phyloP scores from a whole-genome alignment of 805 yeast genomes.

The Ogataea trehaloabstinens region DNA sequence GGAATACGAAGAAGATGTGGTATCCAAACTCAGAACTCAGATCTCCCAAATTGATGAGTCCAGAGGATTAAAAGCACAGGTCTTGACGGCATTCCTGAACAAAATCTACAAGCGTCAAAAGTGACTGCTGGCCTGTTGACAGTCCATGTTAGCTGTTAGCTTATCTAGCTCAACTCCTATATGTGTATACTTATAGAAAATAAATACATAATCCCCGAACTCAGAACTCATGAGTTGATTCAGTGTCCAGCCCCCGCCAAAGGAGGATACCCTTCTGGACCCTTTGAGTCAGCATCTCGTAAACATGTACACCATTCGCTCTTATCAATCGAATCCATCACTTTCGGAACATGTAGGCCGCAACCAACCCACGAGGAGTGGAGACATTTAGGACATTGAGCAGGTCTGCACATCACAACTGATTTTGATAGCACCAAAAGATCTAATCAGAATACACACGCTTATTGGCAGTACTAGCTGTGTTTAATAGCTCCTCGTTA shows the following conservation, averaged over 20 bases:
- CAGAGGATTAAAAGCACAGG: conserved; percentile 89
- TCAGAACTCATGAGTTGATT: too few relatives aligned
- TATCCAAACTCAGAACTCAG: conserved; percentile 56
- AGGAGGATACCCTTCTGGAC: conserved; percentile 36
- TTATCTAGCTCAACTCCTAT: too few relatives aligned
- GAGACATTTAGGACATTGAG: conserved; percentile 32
- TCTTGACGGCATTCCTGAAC: conserved; percentile 77
- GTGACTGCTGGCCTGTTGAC: conserved; percentile 44
- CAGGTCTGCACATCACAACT: conserved; percentile 42
- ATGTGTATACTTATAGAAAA: not conserved
- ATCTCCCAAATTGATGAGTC: conserved; percentile 81
- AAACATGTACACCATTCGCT: conserved; percentile 37
- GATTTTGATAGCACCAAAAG: too few relatives aligned
- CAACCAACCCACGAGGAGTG: conserved; percentile 43
- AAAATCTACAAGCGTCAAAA: conserved; percentile 94
- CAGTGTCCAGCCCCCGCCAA: conserved; percentile 32
- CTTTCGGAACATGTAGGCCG: conserved; percentile 41
- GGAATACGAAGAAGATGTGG: conserved; percentile 80
- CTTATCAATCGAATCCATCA: conserved; percentile 37
- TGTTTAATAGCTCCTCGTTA: too few relatives aligned
- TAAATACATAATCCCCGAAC: too few relatives aligned
- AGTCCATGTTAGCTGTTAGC: not conserved
- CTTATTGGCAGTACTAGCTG: too few relatives aligned
- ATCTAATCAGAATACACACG: too few relatives aligned
- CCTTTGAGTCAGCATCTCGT: conserved; percentile 25